These are phyloP conservation scores for Penicillium herquei DNA, from an alignment of 495 filamentous ascomycete species.

Conservation along the genomic window DNA sequence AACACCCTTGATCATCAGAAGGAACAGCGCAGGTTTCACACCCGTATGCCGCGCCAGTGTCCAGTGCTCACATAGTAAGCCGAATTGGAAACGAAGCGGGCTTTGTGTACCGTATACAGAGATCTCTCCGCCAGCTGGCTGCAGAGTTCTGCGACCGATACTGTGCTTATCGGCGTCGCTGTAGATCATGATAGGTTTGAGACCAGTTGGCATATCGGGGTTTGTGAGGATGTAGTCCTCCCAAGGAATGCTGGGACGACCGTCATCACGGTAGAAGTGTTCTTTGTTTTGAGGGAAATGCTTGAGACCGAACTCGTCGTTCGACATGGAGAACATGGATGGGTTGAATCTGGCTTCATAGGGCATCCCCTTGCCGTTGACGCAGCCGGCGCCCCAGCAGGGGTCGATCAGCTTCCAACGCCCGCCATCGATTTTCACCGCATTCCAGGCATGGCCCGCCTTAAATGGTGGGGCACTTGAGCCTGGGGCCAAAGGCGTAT, in stretches of 20 bases:
- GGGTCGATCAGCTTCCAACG: slow-evolving; percentile 90
- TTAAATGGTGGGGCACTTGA: slow-evolving; percentile 57
- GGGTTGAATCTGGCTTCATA: slow-evolving; percentile 72
- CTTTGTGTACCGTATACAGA: slow-evolving; percentile 45
- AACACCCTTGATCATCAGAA: slow-evolving; percentile 61
- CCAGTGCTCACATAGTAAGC: slow-evolving; percentile 77
- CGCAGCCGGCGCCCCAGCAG: slow-evolving; percentile 85
- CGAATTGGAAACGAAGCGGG: slow-evolving; percentile 73
- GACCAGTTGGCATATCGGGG: slow-evolving; percentile 40
- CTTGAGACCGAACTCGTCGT: slow-evolving; percentile 73
- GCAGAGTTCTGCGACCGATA: slow-evolving; percentile 59
- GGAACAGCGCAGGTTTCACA: slow-evolving; percentile 61
- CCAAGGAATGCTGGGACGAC: slow-evolving; percentile 58
- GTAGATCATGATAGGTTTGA: slow-evolving; percentile 51
- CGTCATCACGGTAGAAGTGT: slow-evolving; percentile 68
- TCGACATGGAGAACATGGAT: slow-evolving; percentile 70
- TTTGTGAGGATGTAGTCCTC: slow-evolving; percentile 71
- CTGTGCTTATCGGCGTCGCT: slow-evolving; percentile 57
- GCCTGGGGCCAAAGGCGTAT: slow-evolving; percentile 52
- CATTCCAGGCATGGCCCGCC: slow-evolving; percentile 86
- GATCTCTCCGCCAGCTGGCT: slow-evolving; percentile 57
- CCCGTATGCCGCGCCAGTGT: slow-evolving; percentile 60
- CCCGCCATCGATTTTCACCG: slow-evolving; percentile 76
- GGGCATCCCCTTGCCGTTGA: slow-evolving; percentile 45
- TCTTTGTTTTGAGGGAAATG: slow-evolving; percentile 73